Base-by-base conservation (phyloP, 2,329 filamentous ascomycete species). In the Aspergillus sp. region DNA sequence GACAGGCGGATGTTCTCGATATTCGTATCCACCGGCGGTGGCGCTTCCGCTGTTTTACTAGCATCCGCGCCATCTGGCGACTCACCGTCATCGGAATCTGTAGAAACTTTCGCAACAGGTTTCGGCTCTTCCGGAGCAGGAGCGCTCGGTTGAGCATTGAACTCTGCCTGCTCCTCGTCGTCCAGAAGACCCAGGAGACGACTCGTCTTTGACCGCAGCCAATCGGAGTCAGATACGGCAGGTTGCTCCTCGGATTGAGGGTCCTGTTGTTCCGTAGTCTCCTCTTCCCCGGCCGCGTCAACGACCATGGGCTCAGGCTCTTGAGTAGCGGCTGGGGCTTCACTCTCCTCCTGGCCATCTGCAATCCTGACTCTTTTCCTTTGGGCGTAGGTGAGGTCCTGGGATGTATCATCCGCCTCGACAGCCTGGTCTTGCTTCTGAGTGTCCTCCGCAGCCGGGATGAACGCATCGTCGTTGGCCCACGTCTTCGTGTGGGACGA, bases 201-300 rank as follows among this genome's bases (percentile, higher is more conserved):
- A 77, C 89, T 97, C 14, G 93, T 98, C 67, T 90, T 87, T 63
- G 90, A 94, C 59, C 94, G 87, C 67, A 97, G 82, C 95, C 95
- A 99, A 75, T 98, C 93, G 61, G 89, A 87, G 77, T 97, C 92
- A 22, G 89, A 88, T 50, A 78, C 73, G 32, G 36, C 36, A 42
- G 75, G 74, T 36, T 71, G 71, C 24, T 73, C 69, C 52, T 71
- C 69, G 22, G 66, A 71, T 57, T 66, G 69, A 59, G 61, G 49
- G 26, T 67, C 63, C 22, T 67, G 58, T 42, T 65, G 55, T 24
- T 67, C 65, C 11, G 55, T 39, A 54, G 55, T 58, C 16, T 68
- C 67, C 6, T 61, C 53, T 31, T 61, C 60, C 11, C 52, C 67
- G 66, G 67, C 61, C 5, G 58, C 59, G 57, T 71, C 70, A 36